Percentiles rank a stretch among this genome's conserved stretches.
Conservation (phyloP, 2,329 filamentous ascomycete species). For the Trichoderma lentiforme region DNA sequence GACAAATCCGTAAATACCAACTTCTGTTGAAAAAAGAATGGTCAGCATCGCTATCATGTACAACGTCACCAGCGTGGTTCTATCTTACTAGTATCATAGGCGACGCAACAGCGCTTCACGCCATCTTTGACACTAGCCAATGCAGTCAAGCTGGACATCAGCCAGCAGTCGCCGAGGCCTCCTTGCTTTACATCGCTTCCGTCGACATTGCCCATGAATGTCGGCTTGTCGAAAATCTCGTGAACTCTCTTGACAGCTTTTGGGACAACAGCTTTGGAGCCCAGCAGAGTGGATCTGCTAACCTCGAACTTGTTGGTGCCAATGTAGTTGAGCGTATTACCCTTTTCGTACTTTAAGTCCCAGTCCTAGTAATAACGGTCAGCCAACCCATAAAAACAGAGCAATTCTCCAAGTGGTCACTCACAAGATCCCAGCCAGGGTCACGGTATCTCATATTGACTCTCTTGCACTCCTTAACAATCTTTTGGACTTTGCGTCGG, state of each 20-base stretch:
- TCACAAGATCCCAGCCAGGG: slow-evolving; percentile 56
- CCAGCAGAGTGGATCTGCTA: slow-evolving; percentile 41
- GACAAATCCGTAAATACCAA: slow-evolving; percentile 87
- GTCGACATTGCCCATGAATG: slow-evolving; percentile 63
- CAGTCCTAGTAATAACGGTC: slow-evolving; percentile 46
- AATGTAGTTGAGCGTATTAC: slow-evolving; percentile 53
- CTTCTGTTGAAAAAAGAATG: slow-evolving; percentile 31
- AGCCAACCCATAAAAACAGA: neutral
- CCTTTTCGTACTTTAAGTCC: slow-evolving; percentile 65
- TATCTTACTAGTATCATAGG: slow-evolving; percentile 58
- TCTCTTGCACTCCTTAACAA: slow-evolving; percentile 63
- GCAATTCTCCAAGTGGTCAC: slow-evolving; percentile 25
- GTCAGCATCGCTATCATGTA: slow-evolving; percentile 17
- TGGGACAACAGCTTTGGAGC: slow-evolving; percentile 53
- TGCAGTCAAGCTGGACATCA: slow-evolving; percentile 74
- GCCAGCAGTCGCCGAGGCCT: slow-evolving; percentile 76
- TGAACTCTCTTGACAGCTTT: slow-evolving; percentile 72
- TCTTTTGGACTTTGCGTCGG: slow-evolving; percentile 58
- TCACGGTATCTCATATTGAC: slow-evolving; percentile 79
- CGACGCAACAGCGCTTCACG: slow-evolving; percentile 72
- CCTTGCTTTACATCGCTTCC: slow-evolving; percentile 77
- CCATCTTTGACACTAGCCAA: slow-evolving; percentile 69
- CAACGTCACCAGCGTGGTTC: neutral
- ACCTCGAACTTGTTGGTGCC: slow-evolving; percentile 52
- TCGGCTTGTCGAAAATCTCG: slow-evolving; percentile 72